Evolutionary conservation across 73 alveolate genomes (phyloP), one percentile per base, ranked within the genome.

Genomic region (Paramecium sonneborni): DNA sequence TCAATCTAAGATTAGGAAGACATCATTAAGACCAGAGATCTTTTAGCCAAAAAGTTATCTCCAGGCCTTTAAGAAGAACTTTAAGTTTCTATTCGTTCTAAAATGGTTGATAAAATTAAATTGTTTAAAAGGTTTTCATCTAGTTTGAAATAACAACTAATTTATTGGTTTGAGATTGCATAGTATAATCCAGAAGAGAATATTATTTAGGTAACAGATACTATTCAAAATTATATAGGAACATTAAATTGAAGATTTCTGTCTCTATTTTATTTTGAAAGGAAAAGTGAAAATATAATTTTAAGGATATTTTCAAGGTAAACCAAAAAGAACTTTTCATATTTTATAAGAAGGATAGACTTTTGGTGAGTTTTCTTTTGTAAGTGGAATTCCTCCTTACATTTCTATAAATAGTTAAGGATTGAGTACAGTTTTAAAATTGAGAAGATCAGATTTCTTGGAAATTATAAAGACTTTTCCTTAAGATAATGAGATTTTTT

Each of bases 131-230:
- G 23, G 30, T 79, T 79, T 21, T 79, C 90, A 23, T 20, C 69
- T 24, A 46, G 55, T 79, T n/a, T 79, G 44, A 79, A 79, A 28
- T 30, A 46, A 79, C 18, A 32, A 39, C 5, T 79, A 9, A 44
- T 79, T 10, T 79, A 79, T 44, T 79, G 90, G 90, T 79, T 79
- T 79, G 90, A 79, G 39, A 23, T 30, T 8, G 41, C 69, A 20
- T 18, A 79, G 41, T 79, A 39, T 24, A 79, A 79, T 46, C 90
- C 90, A n/a, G 90, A 79, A 44, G 90, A 79, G 24, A 72, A 72
- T 34, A 72, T 72, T 34, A 32, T 72, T 15, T 34, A 32, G 26
- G 86, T 72, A 72, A 15, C 5, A 21, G 20, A 30, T 35, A 32
- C 32, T 1, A 52, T 1, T 21, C 0, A 3, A 18, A 0, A 28